A percentile compares a stretch with the other conserved stretches of the same genome.
Evolutionary conservation across 2,329 filamentous ascomycete genomes (phyloP).

Genomic region (Aschersonia sp.): DNA sequence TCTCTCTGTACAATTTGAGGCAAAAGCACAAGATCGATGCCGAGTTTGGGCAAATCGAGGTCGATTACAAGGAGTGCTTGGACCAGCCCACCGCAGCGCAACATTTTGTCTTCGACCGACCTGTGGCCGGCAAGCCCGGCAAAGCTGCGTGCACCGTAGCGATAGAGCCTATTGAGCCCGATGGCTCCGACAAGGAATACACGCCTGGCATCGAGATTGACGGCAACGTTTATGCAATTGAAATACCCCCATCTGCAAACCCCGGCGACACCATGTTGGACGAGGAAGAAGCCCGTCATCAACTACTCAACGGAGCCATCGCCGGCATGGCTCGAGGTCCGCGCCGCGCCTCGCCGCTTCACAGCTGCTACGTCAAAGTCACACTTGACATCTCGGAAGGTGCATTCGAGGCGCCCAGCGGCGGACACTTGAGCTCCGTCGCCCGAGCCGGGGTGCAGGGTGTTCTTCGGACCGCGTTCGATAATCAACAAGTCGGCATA

Average conservation of each 20-base stretch:
- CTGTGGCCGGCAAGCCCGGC: slow-evolving; percentile 65
- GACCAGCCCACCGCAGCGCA: slow-evolving; percentile 40
- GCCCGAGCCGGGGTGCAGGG: slow-evolving; percentile 48
- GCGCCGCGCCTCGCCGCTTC: slow-evolving; percentile 63
- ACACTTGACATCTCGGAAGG: slow-evolving; percentile 52
- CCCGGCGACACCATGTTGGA: slow-evolving; percentile 35
- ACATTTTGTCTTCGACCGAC: slow-evolving; percentile 57
- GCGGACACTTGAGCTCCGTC: slow-evolving; percentile 53
- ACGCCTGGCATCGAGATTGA: slow-evolving; percentile 40
- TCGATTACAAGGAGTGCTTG: slow-evolving; percentile 83
- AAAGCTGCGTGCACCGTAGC: slow-evolving; percentile 61
- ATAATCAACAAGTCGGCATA: slow-evolving; percentile 42
- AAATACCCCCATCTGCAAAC: slow-evolving; percentile 32
- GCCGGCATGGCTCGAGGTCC: slow-evolving; percentile 80
- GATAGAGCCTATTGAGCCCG: slow-evolving; percentile 44
- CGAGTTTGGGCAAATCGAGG: slow-evolving; percentile 81
- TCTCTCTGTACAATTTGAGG: slow-evolving; percentile 75
- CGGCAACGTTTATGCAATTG: slow-evolving; percentile 54
- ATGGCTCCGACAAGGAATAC: slow-evolving; percentile 21
- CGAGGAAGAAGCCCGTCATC: slow-evolving; percentile 33
- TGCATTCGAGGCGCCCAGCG: slow-evolving; percentile 39
- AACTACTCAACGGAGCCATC: slow-evolving; percentile 64
- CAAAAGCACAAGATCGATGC: slow-evolving; percentile 81
- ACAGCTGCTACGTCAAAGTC: slow-evolving; percentile 58
- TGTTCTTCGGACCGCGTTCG: slow-evolving; percentile 49